A percentile compares a stretch with the other conserved stretches of the same genome.
These are phyloP conservation scores for Eutrema japonicum DNA, from an alignment of 345 rosid species.

Conservation along the genomic window DNA sequence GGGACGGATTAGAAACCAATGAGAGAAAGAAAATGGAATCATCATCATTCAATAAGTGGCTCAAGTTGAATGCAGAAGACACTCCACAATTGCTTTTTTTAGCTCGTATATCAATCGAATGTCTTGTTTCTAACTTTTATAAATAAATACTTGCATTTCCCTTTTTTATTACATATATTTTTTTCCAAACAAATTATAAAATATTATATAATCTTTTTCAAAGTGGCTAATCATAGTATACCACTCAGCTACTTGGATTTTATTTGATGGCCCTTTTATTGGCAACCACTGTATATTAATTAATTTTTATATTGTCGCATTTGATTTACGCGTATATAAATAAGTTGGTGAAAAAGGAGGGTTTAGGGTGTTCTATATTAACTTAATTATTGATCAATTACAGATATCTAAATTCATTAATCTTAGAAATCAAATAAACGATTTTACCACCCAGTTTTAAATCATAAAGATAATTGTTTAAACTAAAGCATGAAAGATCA, in stretches of 20 bases:
- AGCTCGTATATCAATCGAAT: conserved; percentile 26
- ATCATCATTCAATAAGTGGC: conserved; percentile 28
- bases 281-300: conserved; percentile 30
- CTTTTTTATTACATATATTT: background rate
- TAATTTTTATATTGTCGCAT: conserved; percentile 7
- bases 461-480: conserved; percentile 14
- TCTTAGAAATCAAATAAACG: conserved; percentile 4
- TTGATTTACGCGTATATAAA: conserved; percentile 17
- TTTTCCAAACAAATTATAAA: background rate
- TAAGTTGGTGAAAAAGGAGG: conserved; percentile 30
- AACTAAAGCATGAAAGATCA: background rate
- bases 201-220: conserved; percentile 24
- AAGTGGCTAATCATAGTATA: conserved; percentile 40
- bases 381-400: background rate
- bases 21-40: conserved; percentile 20
- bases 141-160: conserved; percentile 4
- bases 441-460: conserved; percentile 10
- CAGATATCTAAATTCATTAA: background rate
- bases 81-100: conserved; percentile 26
- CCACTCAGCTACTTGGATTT: conserved; percentile 41
- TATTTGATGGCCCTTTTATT: conserved; percentile 28
- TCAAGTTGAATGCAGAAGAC: conserved; percentile 21
- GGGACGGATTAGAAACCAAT: conserved; percentile 27
- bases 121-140: conserved; percentile 22
- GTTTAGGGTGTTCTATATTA: background rate